Conservation (phyloP, 768 basidiomycete species). For the Pleurotus giganteus region DNA sequence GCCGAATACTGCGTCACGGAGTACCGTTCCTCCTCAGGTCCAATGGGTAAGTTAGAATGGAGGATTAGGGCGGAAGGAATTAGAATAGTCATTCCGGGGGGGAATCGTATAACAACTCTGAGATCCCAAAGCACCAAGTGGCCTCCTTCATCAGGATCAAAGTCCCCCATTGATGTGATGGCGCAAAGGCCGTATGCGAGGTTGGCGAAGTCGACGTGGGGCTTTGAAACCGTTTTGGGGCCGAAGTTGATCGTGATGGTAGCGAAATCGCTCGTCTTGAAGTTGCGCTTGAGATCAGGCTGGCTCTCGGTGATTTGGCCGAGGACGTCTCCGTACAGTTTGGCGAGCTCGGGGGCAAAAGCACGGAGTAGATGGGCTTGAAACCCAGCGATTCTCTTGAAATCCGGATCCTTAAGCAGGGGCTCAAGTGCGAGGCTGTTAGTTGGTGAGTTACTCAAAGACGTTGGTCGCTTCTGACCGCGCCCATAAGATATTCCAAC, state of each 20-base stretch:
- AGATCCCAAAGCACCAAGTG: slow-evolving; percentile 23
- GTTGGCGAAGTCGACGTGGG: slow-evolving; percentile 26
- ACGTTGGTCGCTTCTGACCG: background rate
- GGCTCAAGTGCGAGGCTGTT: background rate
- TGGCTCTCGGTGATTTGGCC: background rate
- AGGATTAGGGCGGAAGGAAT: slow-evolving; percentile 18
- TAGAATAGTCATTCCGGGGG: slow-evolving; percentile 16
- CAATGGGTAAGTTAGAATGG: slow-evolving; percentile 10
- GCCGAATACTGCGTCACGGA: slow-evolving; percentile 19
- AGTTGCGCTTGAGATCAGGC: slow-evolving; percentile 5
- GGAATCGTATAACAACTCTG: slow-evolving; percentile 16
- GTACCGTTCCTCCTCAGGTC: slow-evolving; percentile 5
- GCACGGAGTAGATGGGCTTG: background rate
- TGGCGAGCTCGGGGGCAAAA: background rate
- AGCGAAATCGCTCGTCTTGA: slow-evolving; percentile 19
- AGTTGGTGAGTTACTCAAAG: background rate
- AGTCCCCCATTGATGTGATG: slow-evolving; percentile 23
- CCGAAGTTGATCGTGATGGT: too few relatives aligned
- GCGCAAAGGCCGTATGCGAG: slow-evolving; percentile 24
- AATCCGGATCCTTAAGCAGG: background rate
- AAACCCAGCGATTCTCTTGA: background rate
- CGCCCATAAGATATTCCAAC: background rate
- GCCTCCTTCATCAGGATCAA: slow-evolving; percentile 18
- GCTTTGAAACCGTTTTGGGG: too few relatives aligned
- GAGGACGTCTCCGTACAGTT: background rate